These are phyloP conservation scores for Kodamaea arcana DNA, from an alignment of 1,139 yeast species.

Conservation along the genomic window DNA sequence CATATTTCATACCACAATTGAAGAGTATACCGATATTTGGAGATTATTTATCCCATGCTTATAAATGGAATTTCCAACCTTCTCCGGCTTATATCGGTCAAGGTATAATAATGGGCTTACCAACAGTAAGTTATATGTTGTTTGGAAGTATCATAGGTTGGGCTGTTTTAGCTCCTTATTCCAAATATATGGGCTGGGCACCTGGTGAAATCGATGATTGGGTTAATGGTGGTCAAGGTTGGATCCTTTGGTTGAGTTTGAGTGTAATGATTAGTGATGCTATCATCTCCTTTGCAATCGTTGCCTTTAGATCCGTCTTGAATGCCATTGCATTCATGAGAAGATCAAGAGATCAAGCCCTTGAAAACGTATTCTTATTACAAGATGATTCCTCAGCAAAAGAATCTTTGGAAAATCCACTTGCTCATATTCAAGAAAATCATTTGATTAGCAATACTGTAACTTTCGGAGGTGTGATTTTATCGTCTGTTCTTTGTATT, in stretches of 20 bases:
- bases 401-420: conserved; percentile 2
- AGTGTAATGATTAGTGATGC: conserved; percentile 95
- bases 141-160: conserved; percentile 89
- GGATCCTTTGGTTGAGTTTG: conserved; percentile 93
- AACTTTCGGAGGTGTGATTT: conserved; percentile 57
- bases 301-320: conserved; percentile 45
- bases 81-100: conserved; percentile 98
- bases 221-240: conserved; percentile 92
- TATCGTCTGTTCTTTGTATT: conserved; percentile 66
- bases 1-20: conserved; percentile 72
- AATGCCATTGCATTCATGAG: conserved; percentile 7
- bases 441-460: conserved; percentile 50
- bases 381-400: background rate
- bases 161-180: conserved; percentile 82
- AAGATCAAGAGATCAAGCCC: background rate
- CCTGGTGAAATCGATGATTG: conserved; percentile 88
- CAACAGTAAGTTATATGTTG: conserved; percentile 87
- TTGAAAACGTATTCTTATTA: background rate
- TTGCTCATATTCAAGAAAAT: conserved; percentile 15
- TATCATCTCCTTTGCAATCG: conserved; percentile 70
- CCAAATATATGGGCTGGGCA: conserved; percentile 74
- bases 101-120: conserved; percentile 95
- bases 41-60: conserved; percentile 50
- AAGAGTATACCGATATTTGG: conserved; percentile 78
- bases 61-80: conserved; percentile 87